Conservation (phyloP, 2,329 filamentous ascomycete genomes). For the Ophiostoma quercus region DNA sequence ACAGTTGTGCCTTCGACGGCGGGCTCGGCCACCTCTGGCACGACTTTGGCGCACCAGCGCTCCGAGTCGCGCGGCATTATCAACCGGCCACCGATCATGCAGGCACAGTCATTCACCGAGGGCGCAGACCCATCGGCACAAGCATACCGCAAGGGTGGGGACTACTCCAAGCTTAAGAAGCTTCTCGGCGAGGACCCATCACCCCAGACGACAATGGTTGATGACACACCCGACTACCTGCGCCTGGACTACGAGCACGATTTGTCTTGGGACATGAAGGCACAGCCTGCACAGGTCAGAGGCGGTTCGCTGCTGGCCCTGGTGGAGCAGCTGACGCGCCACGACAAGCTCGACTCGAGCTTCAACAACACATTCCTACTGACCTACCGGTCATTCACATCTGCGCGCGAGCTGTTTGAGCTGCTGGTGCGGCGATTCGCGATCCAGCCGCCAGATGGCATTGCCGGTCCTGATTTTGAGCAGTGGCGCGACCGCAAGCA, state of each 20-base stretch:
- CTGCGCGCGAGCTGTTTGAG: conserved; percentile 85
- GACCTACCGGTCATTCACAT: conserved; percentile 92
- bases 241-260: conserved; percentile 83
- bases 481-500: conserved; percentile 91
- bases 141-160: conserved; percentile 55
- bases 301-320: conserved; percentile 84
- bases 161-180: conserved; percentile 60
- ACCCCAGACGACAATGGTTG: conserved; percentile 47
- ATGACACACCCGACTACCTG: conserved; percentile 79
- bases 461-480: conserved; percentile 71
- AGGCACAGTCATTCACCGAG: conserved; percentile 61
- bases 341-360: conserved; percentile 88
- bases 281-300: conserved; percentile 69
- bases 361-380: conserved; percentile 98
- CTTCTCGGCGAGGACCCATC: conserved; percentile 61
- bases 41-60: conserved; percentile 44
- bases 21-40: conserved; percentile 15
- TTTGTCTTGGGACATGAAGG: conserved; percentile 82
- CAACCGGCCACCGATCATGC: conserved; percentile 44
- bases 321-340: conserved; percentile 90
- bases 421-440: conserved; percentile 86
- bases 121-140: conserved; percentile 44
- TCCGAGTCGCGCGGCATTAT: conserved; percentile 51
- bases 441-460: conserved; percentile 81
- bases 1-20: conserved; percentile 9